Evolutionary conservation across 1,284 basidiomycete genomes (phyloP).

Genomic region (Marasmius tenuissimus): DNA sequence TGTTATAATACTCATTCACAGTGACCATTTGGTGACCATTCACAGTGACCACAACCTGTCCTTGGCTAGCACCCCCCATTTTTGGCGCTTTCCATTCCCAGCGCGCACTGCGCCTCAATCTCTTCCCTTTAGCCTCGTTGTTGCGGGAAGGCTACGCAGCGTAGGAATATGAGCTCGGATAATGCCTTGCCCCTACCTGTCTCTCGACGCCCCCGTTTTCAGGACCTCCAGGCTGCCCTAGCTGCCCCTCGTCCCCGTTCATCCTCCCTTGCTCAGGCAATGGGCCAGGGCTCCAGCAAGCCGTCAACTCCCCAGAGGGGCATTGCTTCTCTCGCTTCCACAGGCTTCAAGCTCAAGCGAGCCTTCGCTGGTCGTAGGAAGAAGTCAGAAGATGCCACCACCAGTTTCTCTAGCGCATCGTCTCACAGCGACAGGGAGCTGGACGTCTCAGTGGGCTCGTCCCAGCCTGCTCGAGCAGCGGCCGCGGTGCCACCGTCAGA

Average conservation of each 20-base stretch:
- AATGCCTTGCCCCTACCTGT: slow-evolving; percentile 26
- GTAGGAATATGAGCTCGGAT: slow-evolving; percentile 32
- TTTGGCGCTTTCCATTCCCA: too few relatives aligned
- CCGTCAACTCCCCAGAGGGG: slow-evolving; percentile 13
- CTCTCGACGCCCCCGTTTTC: slow-evolving; percentile 8
- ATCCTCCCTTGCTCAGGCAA: slow-evolving; percentile 31
- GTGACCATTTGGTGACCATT: too few relatives aligned
- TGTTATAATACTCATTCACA: too few relatives aligned
- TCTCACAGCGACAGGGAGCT: slow-evolving; percentile 27
- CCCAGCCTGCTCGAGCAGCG: slow-evolving; percentile 10
- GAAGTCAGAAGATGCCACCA: slow-evolving; percentile 52
- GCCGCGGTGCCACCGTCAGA: slow-evolving; percentile 13
- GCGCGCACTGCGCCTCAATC: background rate
- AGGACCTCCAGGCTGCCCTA: slow-evolving; percentile 19
- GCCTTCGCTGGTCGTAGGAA: slow-evolving; percentile 63
- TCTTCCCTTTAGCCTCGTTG: background rate
- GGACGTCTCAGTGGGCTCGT: slow-evolving; percentile 17
- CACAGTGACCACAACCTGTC: too few relatives aligned
- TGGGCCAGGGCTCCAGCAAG: slow-evolving; percentile 40
- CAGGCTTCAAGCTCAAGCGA: slow-evolving; percentile 59
- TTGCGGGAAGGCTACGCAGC: background rate
- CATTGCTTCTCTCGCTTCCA: slow-evolving; percentile 30
- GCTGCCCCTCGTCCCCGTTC: slow-evolving; percentile 35
- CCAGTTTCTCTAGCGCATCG: slow-evolving; percentile 23
- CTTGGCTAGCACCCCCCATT: too few relatives aligned